Evolutionary conservation across 1,284 basidiomycete species (phyloP).

Genomic region (Tilletiopsis washingtonensis): DNA sequence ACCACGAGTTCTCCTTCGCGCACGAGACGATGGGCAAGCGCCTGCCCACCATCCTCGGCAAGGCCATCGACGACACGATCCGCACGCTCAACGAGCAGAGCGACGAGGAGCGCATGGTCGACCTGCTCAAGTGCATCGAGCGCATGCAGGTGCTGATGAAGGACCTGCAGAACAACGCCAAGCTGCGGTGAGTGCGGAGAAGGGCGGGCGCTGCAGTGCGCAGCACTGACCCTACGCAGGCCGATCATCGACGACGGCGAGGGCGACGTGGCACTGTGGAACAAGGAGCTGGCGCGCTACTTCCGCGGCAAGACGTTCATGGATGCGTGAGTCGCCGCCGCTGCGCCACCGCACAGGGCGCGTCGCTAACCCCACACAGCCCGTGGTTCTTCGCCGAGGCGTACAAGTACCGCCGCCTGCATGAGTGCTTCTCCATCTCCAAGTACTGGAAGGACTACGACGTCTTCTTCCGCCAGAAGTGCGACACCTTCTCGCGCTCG

Average conservation of each 20-base stretch:
- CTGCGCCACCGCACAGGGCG: constrained; percentile 54
- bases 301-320: constrained; percentile 3
- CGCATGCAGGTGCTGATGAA: constrained; percentile 48
- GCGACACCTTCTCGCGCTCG: constrained; percentile 92
- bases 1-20: constrained; percentile 62
- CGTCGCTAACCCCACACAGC: constrained; percentile 78
- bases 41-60: constrained; percentile 87
- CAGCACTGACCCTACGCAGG: constrained; percentile 51
- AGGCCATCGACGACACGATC: constrained; percentile 87
- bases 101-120: constrained; percentile 74
- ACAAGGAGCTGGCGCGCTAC: constrained; percentile 57
- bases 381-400: constrained; percentile 65
- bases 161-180: constrained; percentile 48
- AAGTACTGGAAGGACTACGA: constrained; percentile 74
- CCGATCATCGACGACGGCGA: constrained; percentile 88
- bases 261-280: constrained; percentile 91
- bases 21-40: constrained; percentile 69
- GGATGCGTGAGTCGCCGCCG: not conserved
- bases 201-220: constrained; percentile 57
- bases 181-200: constrained; percentile 59
- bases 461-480: constrained; percentile 54
- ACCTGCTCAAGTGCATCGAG: constrained; percentile 78
- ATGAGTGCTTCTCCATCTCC: constrained; percentile 89
- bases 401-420: constrained; percentile 90
- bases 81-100: constrained; percentile 71